phyloP scores from a whole-genome alignment of 2,329 filamentous ascomycete species.

The Alternaria infectoria region DNA sequence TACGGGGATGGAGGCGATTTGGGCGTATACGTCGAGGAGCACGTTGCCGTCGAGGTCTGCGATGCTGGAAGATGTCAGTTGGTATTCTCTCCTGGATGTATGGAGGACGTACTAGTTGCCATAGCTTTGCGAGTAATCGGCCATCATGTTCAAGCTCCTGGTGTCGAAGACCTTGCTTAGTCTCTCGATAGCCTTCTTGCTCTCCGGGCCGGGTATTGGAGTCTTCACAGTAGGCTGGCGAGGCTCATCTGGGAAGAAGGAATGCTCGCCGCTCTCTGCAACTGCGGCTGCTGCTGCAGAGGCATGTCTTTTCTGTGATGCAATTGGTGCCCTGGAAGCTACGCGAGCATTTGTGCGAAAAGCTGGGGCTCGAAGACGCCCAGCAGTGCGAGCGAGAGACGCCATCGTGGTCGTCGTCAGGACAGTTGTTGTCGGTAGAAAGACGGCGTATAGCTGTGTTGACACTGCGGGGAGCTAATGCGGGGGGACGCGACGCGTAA shows the following conservation, averaged over 20 bases:
- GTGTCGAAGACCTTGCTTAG: slow-evolving; percentile 84
- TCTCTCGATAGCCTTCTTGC: slow-evolving; percentile 71
- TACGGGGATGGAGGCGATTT: slow-evolving; percentile 90
- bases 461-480: not conserved
- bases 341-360: slow-evolving; percentile 23
- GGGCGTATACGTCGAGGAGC: slow-evolving; percentile 80
- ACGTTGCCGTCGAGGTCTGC: slow-evolving; percentile 74
- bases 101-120: slow-evolving; percentile 72
- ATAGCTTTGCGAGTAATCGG: slow-evolving; percentile 45
- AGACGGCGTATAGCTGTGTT: not conserved
- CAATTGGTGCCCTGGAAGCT: slow-evolving; percentile 24
- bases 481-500: not conserved
- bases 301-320: slow-evolving; percentile 38
- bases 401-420: slow-evolving; percentile 33
- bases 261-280: slow-evolving; percentile 48
- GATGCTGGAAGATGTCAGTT: slow-evolving; percentile 51
- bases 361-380: slow-evolving; percentile 26
- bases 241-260: slow-evolving; percentile 67
- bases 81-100: not conserved
- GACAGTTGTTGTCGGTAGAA: not conserved
- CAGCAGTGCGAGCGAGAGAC: slow-evolving; percentile 37
- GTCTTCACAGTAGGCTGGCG: slow-evolving; percentile 61
- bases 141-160: slow-evolving; percentile 73
- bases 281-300: slow-evolving; percentile 39
- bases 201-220: slow-evolving; percentile 76